Evolutionary conservation across 345 rosid species (phyloP).

Genomic region (Salix arbutifolia): DNA sequence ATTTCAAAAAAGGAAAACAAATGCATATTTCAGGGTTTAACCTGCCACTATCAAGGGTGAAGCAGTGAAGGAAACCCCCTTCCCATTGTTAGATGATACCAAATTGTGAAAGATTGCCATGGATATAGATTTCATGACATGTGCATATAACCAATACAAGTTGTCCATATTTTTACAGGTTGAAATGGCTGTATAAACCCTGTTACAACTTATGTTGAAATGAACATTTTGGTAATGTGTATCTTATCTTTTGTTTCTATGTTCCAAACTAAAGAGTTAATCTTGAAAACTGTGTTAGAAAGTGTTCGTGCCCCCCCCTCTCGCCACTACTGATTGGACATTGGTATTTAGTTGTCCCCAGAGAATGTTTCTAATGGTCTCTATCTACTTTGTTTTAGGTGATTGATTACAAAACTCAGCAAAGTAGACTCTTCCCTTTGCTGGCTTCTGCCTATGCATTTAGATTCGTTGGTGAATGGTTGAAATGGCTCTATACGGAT

Average conservation of each 20-base stretch:
- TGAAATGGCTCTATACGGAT: conserved; percentile 87
- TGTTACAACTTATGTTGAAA: conserved; percentile 6
- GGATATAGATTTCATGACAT: background rate
- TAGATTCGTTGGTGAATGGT: conserved; percentile 97
- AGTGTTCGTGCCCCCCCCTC: background rate
- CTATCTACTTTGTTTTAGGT: conserved; percentile 49
- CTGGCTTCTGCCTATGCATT: conserved; percentile 99
- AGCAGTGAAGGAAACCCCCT: background rate
- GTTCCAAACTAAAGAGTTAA: background rate
- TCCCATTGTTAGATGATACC: background rate
- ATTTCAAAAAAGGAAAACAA: background rate
- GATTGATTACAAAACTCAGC: conserved; percentile 96
- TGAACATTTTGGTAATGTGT: background rate
- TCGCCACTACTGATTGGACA: background rate
- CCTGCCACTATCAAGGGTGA: background rate
- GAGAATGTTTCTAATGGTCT: conserved; percentile 12
- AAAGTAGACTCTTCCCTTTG: conserved; percentile 91
- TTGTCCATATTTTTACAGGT: background rate
- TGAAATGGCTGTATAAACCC: background rate
- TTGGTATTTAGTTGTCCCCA: background rate
- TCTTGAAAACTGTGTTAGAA: background rate
- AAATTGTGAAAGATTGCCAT: background rate
- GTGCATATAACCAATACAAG: background rate
- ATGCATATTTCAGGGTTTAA: background rate
- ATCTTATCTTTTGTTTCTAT: background rate